These are phyloP conservation scores for Straminergon stramineum DNA, from an alignment of 225 moss, liverwort and hornwort genomes.

Conservation along the genomic window DNA sequence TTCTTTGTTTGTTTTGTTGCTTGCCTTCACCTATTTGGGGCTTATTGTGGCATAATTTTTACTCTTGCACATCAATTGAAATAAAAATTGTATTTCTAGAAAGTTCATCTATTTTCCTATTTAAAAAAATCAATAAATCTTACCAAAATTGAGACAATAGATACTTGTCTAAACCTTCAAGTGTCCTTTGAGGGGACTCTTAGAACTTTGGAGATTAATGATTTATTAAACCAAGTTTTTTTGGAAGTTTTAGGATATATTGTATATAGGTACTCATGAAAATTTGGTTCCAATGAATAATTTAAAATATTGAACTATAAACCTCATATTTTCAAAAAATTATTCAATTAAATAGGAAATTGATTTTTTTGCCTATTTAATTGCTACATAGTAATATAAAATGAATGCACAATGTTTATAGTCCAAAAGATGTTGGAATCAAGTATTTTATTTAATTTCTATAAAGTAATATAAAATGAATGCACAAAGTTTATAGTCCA, in stretches of 20 bases:
- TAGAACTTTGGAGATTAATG: no score
- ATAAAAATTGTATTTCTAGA: no score
- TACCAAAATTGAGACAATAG: background rate
- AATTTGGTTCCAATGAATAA: background rate
- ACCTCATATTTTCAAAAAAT: background rate
- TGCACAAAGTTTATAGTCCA: background rate
- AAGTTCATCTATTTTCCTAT: no score
- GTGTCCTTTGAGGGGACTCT: no score
- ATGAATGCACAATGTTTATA: background rate
- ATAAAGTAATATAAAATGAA: background rate
- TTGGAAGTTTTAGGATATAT: background rate
- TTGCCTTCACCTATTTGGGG: no score
- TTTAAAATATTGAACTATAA: background rate
- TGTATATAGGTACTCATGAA: background rate
- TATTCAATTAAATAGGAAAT: background rate
- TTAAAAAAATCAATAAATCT: no score
- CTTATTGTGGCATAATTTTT: no score
- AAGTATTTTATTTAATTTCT: background rate
- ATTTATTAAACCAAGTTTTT: background rate
- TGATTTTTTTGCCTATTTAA: background rate
- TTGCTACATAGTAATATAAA: background rate
- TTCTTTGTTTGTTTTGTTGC: no score
- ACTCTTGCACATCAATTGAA: no score
- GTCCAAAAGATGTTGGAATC: background rate
- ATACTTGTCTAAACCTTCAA: no score